Conservation (phyloP, 352 stramenopile species). For the Halophytophthora batemanensis region DNA sequence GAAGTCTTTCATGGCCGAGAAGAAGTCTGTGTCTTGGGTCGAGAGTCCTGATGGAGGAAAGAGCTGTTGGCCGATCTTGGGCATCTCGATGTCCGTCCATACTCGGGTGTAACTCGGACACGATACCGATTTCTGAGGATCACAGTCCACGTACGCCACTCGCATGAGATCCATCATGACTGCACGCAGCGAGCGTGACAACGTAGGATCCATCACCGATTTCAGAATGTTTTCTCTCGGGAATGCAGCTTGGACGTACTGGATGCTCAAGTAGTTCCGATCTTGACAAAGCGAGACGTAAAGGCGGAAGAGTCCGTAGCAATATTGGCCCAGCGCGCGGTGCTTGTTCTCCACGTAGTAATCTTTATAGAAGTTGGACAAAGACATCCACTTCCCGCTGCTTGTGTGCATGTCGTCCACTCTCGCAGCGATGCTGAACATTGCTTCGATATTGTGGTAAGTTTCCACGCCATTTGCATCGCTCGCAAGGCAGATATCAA, state of each 20-base stretch:
- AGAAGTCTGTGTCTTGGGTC: conserved; percentile 43
- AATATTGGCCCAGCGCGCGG: conserved; percentile 56
- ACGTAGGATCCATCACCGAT: conserved; percentile 37
- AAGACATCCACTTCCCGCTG: conserved; percentile 36
- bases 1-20: conserved; percentile 41
- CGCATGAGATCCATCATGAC: conserved; percentile 66
- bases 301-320: conserved; percentile 64
- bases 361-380: conserved; percentile 57
- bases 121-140: conserved; percentile 54
- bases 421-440: conserved; percentile 26
- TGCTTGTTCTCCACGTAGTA: conserved; percentile 53
- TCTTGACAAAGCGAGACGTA: conserved; percentile 71
- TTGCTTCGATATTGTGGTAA: conserved; percentile 33
- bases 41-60: conserved; percentile 34
- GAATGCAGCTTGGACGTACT: conserved; percentile 64
- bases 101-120: conserved; percentile 70
- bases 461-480: conserved; percentile 11
- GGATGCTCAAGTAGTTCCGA: conserved; percentile 75
- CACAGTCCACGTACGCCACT: conserved; percentile 66
- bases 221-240: conserved; percentile 48
- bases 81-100: conserved; percentile 48
- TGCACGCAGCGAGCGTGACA: conserved; percentile 57
- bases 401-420: conserved; percentile 2
- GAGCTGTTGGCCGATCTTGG: conserved; percentile 22
- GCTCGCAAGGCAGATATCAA: conserved; percentile 47